Conservation (phyloP, 148 eudicot genomes). For the Chenopodium album region DNA sequence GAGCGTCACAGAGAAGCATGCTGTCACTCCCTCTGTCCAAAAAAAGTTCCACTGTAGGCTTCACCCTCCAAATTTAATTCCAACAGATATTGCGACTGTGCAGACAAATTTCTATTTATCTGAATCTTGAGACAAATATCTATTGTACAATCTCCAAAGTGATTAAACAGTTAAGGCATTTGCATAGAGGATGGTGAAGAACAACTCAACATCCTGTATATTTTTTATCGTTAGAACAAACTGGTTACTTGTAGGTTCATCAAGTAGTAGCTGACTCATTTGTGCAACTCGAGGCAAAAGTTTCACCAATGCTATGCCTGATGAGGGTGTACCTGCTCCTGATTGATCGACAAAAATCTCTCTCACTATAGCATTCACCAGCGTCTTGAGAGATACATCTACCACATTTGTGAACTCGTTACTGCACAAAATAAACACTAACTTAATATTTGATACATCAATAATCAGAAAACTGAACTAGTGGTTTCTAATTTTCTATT, state of each 20-base stretch:
- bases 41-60: background rate
- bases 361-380: conserved; percentile 49
- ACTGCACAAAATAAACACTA: conserved; percentile 38
- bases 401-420: conserved; percentile 69
- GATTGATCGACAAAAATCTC: conserved; percentile 47
- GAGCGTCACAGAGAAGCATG: background rate
- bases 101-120: background rate
- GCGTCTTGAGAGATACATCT: conserved; percentile 60
- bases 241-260: conserved; percentile 56
- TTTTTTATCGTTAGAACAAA: conserved; percentile 53
- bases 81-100: background rate
- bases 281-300: conserved; percentile 67
- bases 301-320: conserved; percentile 75
- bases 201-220: conserved; percentile 75
- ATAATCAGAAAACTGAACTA: background rate
- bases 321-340: conserved; percentile 41
- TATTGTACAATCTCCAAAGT: background rate
- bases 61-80: background rate
- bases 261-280: conserved; percentile 56
- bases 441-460: background rate
- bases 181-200: conserved; percentile 84
- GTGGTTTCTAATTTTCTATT: background rate
- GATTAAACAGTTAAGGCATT: conserved; percentile 36
- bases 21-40: background rate
- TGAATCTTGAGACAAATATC: background rate